Base-by-base conservation (phyloP, 1,139 yeast genomes). In the Taphrina betulina region DNA sequence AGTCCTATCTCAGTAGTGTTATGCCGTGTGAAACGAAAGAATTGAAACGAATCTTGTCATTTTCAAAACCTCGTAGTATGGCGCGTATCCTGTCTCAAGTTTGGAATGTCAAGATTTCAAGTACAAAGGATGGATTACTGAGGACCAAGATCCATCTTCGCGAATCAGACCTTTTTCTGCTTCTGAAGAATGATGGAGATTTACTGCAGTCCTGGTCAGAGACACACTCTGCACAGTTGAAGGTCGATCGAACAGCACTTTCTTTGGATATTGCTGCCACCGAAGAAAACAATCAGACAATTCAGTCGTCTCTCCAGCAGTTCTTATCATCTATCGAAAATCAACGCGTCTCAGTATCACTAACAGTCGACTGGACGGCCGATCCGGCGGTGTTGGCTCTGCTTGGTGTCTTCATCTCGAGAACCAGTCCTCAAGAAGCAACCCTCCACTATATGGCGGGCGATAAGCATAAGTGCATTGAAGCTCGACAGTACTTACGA, bases 101-200 rank as follows among this genome's bases (percentile, higher is more conserved):
- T 14, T 41, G 26, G 31, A 26, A 26, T n/a, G 45, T 41, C 12
- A 5, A 8, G 22, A 24, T 17, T 10, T 23, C 20, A 14, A 16
- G 14, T 16, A 5, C 17, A 12, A 23, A n/a, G 10, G 20, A 33
- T n/a, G 20, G 23, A 8, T 17, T 17, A 23, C 14, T 10, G 5
- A 41, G 17, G 10, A 24, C 14, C 23, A 17, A 8, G 8, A 41
- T 28, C 45, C 1, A 10, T n/a, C 24, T 41, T 20, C 22, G 14
- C 12, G n/a, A 14, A 7, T 24, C 33, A 3, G 16, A 10, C 4
- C 34, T 41, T 4, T 17, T 20, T 28, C 28, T 41, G 5, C 35
- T 41, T 20, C 45, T 41, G 16, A 23, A 19, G n/a, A 17, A 41
- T 26, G 45, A 10, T 26, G 45, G 45, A 5, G 14, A 24, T 5